phyloP scores from a whole-genome alignment of 2,329 filamentous ascomycete species.

The Aspergillus tamarii region DNA sequence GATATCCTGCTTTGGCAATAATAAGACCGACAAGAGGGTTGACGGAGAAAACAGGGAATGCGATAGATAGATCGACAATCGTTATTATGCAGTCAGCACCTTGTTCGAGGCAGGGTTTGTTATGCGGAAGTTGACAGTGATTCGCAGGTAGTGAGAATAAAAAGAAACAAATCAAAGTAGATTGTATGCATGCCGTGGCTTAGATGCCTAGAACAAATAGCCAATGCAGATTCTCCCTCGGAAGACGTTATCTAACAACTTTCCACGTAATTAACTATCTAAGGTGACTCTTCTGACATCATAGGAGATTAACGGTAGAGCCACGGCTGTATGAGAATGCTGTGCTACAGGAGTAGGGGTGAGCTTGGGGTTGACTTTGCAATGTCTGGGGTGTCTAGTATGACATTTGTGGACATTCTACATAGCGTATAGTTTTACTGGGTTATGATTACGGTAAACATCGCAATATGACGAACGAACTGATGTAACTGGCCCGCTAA shows the following conservation, averaged over 20 bases:
- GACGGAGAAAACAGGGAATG: no score
- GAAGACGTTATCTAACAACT: conserved; percentile 9
- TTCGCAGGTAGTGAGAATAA: not conserved
- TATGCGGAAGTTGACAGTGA: not conserved
- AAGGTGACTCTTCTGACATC: conserved; percentile 8
- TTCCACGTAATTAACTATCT: conserved; percentile 7
- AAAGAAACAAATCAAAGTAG: not conserved
- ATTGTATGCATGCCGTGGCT: not conserved
- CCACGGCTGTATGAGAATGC: not conserved
- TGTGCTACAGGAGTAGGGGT: not conserved
- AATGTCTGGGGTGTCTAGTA: not conserved
- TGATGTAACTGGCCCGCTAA: not conserved
- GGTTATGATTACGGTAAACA: not conserved
- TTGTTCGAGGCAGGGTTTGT: not conserved
- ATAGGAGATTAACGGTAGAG: conserved; percentile 1
- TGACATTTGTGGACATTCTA: not conserved
- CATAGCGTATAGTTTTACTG: not conserved
- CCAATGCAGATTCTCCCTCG: not conserved
- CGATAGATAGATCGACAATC: not conserved
- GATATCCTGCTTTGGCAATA: not conserved
- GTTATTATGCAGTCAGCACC: not conserved
- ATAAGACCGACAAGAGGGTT: not conserved
- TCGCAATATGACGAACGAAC: not conserved
- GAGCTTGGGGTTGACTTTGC: not conserved
- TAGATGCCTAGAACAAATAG: not conserved